phyloP scores from a whole-genome alignment of 2,329 filamentous ascomycete species.

The Colletotrichum lupini region DNA sequence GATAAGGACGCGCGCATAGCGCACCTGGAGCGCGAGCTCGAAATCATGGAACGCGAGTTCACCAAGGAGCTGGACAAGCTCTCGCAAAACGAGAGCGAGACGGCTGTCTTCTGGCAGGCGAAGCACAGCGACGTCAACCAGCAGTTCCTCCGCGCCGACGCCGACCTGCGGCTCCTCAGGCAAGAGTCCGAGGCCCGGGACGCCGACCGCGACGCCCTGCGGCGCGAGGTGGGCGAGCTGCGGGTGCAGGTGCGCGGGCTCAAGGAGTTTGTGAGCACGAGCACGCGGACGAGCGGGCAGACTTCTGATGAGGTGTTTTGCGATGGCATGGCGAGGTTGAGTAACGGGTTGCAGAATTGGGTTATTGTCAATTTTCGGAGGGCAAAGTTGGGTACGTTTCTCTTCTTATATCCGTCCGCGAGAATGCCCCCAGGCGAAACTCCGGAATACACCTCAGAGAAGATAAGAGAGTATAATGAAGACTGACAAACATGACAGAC shows the following conservation, averaged over 20 bases:
- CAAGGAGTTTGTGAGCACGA: conserved; percentile 78
- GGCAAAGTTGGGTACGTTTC: conserved; percentile 64
- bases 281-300: conserved; percentile 70
- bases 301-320: conserved; percentile 75
- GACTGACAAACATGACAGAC: conserved; percentile 48
- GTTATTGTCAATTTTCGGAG: conserved; percentile 76
- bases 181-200: conserved; percentile 60
- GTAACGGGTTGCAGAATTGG: conserved; percentile 80
- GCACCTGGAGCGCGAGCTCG: conserved; percentile 63
- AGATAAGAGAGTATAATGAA: conserved; percentile 24
- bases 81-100: conserved; percentile 65
- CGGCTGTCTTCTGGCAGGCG: conserved; percentile 66
- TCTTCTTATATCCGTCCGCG: background rate
- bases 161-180: conserved; percentile 62
- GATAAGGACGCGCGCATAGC: conserved; percentile 65
- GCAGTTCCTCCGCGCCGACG: conserved; percentile 63
- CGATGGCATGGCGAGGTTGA: conserved; percentile 69
- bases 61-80: conserved; percentile 63
- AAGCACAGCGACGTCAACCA: conserved; percentile 65
- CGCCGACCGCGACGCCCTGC: conserved; percentile 60
- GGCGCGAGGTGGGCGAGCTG: conserved; percentile 65
- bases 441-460: background rate
- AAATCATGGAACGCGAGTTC: conserved; percentile 65
- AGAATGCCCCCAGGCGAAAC: background rate
- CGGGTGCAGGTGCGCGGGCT: conserved; percentile 72